Evolutionary conservation across 1,284 basidiomycete species (phyloP).

Genomic region (Sporisorium exsertum): DNA sequence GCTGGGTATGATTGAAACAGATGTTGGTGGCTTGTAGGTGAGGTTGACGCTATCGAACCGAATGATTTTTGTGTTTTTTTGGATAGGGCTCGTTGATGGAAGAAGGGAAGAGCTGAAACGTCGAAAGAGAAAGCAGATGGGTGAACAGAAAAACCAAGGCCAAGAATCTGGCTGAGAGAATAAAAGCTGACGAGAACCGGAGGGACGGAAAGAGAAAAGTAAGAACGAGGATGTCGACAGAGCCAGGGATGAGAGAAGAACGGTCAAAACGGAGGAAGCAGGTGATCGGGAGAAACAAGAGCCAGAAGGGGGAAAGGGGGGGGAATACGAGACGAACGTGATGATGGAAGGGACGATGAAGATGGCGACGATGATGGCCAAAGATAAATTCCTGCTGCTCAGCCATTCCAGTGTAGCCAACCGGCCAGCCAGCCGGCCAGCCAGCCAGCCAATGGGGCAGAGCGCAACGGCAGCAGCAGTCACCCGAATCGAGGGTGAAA

Average conservation of each 20-base stretch:
- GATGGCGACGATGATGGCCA: slow-evolving; percentile 9
- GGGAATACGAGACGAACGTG: slow-evolving; percentile 10
- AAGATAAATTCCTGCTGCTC: not conserved
- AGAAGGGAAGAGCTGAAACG: not conserved
- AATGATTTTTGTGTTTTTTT: not conserved
- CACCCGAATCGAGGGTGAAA: not conserved
- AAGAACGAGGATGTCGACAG: not conserved
- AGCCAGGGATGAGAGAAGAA: slow-evolving; percentile 8
- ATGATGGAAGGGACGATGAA: slow-evolving; percentile 24
- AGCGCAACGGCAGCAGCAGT: not conserved
- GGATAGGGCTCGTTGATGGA: not conserved
- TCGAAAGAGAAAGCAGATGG: not conserved
- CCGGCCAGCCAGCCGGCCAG: not conserved
- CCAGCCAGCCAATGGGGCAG: not conserved
- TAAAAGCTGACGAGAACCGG: not conserved
- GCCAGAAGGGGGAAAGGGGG: slow-evolving; percentile 8
- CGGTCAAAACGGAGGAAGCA: slow-evolving; percentile 1
- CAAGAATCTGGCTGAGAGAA: slow-evolving; percentile 4
- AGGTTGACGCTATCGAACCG: not conserved
- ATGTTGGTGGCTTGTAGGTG: not conserved
- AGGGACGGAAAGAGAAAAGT: not conserved
- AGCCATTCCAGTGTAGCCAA: too few species aligned
- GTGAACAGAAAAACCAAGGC: not conserved
- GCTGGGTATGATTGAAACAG: slow-evolving; percentile 1
- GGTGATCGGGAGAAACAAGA: not conserved